Evolutionary conservation across 2,329 filamentous ascomycete genomes (phyloP).

Genomic region (Fusarium sp.): DNA sequence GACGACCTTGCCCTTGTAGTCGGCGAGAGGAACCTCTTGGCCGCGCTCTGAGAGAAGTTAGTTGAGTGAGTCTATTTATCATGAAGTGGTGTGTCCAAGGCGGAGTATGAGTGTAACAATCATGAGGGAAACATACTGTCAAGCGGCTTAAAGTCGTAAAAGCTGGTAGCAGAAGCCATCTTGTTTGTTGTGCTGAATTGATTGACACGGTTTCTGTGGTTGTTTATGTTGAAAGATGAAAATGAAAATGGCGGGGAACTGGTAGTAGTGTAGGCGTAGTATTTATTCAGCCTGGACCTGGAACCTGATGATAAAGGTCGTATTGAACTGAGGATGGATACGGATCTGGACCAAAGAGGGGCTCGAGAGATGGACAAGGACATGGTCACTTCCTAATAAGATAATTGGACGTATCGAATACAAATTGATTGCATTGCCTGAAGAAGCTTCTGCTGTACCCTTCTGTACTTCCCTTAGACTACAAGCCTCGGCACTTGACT

Average conservation of each 20-base stretch:
- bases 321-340: background rate
- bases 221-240: constrained; percentile 30
- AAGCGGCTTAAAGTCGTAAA: constrained; percentile 87
- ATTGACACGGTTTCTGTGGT: constrained; percentile 2
- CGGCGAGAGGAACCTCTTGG: constrained; percentile 73
- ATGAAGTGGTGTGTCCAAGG: background rate
- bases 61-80: constrained; percentile 4
- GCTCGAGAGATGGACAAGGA: constrained; percentile 28
- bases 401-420: background rate
- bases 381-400: background rate
- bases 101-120: background rate
- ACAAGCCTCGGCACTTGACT: constrained; percentile 41
- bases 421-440: constrained; percentile 10
- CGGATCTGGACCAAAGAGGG: constrained; percentile 17
- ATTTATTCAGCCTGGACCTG: constrained; percentile 35
- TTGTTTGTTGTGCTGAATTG: constrained; percentile 32
- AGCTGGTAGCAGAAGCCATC: constrained; percentile 60
- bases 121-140: constrained; percentile 71
- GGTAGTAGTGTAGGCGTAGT: constrained; percentile 12
- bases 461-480: background rate
- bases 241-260: constrained; percentile 32
- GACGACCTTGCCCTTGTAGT: constrained; percentile 91
- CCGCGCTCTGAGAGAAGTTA: constrained; percentile 63
- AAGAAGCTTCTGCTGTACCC: constrained; percentile 11
- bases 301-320: constrained; percentile 11